Percentiles rank a stretch among this genome's conserved stretches.
Conservation (phyloP, 495 filamentous ascomycete genomes). For the Trichoderma reesei region DNA sequence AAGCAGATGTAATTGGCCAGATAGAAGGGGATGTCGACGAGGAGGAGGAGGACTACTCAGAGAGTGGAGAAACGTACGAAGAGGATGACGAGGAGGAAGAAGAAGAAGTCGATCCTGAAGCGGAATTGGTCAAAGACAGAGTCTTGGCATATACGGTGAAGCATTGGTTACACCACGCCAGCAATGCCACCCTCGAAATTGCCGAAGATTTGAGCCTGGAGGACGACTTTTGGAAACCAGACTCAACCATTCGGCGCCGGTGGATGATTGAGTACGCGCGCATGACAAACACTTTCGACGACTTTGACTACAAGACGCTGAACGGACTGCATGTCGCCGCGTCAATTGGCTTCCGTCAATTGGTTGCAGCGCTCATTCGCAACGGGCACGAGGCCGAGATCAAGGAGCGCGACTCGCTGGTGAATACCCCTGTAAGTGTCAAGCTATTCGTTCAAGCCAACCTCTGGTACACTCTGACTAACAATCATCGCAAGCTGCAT, state of each 20-base stretch:
- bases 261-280: conserved; percentile 27
- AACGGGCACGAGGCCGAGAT: conserved; percentile 23
- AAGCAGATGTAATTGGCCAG: background rate
- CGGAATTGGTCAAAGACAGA: conserved; percentile 9
- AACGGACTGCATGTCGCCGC: conserved; percentile 23
- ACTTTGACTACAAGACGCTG: conserved; percentile 19
- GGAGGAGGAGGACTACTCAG: conserved; percentile 13
- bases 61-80: conserved; percentile 13
- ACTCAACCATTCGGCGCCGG: conserved; percentile 23
- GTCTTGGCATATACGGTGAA: conserved; percentile 25
- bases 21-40: conserved; percentile 11
- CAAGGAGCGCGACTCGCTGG: conserved; percentile 12
- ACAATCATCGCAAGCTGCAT: conserved; percentile 15
- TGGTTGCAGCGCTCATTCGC: conserved; percentile 17
- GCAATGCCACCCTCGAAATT: conserved; percentile 28
- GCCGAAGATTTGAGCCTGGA: conserved; percentile 26
- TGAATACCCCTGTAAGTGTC: background rate
- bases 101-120: conserved; percentile 18
- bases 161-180: conserved; percentile 29
- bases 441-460: background rate
- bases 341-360: conserved; percentile 15
- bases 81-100: conserved; percentile 16
- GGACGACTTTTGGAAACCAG: conserved; percentile 24
- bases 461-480: background rate
- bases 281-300: conserved; percentile 10